A percentile compares a stretch with the other conserved stretches of the same genome.
phyloP scores from a whole-genome alignment of 2,329 filamentous ascomycete genomes.

The Acarospora socialis region DNA sequence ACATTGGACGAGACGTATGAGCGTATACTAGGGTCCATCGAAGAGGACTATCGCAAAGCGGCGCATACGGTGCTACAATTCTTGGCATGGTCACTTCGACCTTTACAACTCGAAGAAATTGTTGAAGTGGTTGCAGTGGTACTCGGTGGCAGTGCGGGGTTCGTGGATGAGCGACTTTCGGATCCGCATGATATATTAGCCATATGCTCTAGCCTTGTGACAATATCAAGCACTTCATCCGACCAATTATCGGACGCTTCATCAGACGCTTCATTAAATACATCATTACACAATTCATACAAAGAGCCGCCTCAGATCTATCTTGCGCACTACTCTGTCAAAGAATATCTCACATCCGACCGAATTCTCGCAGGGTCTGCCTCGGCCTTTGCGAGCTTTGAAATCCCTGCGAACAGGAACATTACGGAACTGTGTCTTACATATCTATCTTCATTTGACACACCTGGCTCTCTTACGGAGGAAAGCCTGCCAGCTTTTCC shows the following conservation, averaged over 20 bases:
- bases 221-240: too few relatives aligned
- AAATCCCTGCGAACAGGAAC: too few relatives aligned
- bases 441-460: not conserved
- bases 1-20: constrained; percentile 9
- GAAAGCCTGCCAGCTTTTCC: not conserved
- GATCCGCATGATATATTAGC: constrained; percentile 9
- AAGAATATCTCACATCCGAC: constrained; percentile 6
- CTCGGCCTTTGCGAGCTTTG: too few relatives aligned
- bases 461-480: not conserved
- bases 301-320: too few relatives aligned
- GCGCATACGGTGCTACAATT: constrained; percentile 18
- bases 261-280: too few relatives aligned
- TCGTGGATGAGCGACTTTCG: constrained; percentile 16
- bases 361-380: not conserved
- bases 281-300: not conserved
- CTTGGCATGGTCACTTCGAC: constrained; percentile 16
- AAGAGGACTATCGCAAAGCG: constrained; percentile 9
- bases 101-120: constrained; percentile 18
- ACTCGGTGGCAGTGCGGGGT: constrained; percentile 10
- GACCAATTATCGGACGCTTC: too few relatives aligned
- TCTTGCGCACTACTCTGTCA: constrained; percentile 9
- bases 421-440: too few relatives aligned
- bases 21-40: constrained; percentile 14
- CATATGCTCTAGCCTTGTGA: constrained; percentile 7
- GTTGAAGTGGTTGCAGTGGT: constrained; percentile 20